phyloP scores from a whole-genome alignment of 2,329 filamentous ascomycete species.

The Cladorrhinum sp. region DNA sequence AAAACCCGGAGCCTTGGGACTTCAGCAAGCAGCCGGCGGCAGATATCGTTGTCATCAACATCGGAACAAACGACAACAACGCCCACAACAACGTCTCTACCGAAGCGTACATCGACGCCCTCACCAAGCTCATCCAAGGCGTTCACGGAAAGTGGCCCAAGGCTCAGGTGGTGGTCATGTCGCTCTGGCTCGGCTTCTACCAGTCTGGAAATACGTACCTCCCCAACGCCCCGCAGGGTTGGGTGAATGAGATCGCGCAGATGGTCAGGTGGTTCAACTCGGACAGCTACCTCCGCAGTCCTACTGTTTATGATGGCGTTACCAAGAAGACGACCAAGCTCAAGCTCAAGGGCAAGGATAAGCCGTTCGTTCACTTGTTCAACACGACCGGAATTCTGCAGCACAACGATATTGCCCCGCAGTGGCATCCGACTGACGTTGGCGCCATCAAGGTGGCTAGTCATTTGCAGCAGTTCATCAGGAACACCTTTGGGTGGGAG shows the following conservation, averaged over 20 bases:
- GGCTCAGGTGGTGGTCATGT: slow-evolving; percentile 45
- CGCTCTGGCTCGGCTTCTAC: slow-evolving; percentile 54
- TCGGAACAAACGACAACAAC: slow-evolving; percentile 48
- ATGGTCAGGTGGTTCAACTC: slow-evolving; percentile 53
- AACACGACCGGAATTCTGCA: slow-evolving; percentile 59
- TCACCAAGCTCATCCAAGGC: slow-evolving; percentile 44
- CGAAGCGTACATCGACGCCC: slow-evolving; percentile 38
- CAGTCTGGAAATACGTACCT: slow-evolving; percentile 48
- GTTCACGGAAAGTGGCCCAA: slow-evolving; percentile 46
- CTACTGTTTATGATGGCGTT: slow-evolving; percentile 39
- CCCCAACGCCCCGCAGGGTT: slow-evolving; percentile 41
- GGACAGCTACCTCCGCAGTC: slow-evolving; percentile 39
- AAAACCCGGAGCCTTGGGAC: slow-evolving; percentile 44
- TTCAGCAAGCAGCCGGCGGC: slow-evolving; percentile 41
- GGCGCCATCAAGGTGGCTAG: slow-evolving; percentile 60
- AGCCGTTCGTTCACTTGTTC: slow-evolving; percentile 58
- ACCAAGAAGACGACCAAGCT: slow-evolving; percentile 34
- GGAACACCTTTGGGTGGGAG: slow-evolving; percentile 54
- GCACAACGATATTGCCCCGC: slow-evolving; percentile 58
- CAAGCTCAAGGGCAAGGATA: slow-evolving; percentile 29
- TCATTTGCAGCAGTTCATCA: slow-evolving; percentile 57
- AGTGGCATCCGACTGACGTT: slow-evolving; percentile 59
- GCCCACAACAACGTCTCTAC: slow-evolving; percentile 39
- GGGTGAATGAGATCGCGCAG: slow-evolving; percentile 47
- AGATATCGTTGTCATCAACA: slow-evolving; percentile 45